Percentiles rank a stretch among this genome's conserved stretches.
Evolutionary conservation across 768 basidiomycete genomes (phyloP).

Genomic region (Dendrothele bispora): DNA sequence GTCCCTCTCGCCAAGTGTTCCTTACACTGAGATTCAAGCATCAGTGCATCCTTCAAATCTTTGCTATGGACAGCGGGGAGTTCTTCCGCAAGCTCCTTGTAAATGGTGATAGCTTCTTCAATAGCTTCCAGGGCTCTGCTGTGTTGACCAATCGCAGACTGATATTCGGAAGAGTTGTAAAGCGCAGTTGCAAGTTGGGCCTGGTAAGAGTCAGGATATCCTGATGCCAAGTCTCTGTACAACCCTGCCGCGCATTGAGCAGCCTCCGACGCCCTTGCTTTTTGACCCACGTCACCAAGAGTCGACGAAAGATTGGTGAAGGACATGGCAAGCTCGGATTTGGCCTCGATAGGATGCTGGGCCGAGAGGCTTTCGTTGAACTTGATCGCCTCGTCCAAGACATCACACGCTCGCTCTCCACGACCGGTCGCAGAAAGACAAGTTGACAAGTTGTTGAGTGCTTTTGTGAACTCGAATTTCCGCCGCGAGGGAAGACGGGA

Average conservation of each 20-base stretch:
- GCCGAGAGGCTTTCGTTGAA: not conserved
- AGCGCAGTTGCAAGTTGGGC: constrained; percentile 8
- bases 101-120: constrained; percentile 6
- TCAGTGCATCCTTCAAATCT: no score
- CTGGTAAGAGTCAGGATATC: not conserved
- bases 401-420: not conserved
- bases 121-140: constrained; percentile 8
- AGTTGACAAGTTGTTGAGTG: constrained; percentile 4
- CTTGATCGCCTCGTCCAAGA: not conserved
- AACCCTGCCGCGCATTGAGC: not conserved
- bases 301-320: not conserved
- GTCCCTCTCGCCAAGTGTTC: no score
- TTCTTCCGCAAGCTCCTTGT: constrained; percentile 4
- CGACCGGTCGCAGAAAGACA: not conserved
- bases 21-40: no score
- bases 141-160: not conserved
- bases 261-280: not conserved
- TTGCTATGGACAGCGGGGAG: no score
- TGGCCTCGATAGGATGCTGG: not conserved
- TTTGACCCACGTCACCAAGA: not conserved
- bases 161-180: constrained; percentile 1
- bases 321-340: not conserved
- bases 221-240: not conserved
- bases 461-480: not conserved
- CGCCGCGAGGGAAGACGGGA: not conserved